phyloP scores from a whole-genome alignment of 441 rosid species.

The Rhodomyrtus psidioides region DNA sequence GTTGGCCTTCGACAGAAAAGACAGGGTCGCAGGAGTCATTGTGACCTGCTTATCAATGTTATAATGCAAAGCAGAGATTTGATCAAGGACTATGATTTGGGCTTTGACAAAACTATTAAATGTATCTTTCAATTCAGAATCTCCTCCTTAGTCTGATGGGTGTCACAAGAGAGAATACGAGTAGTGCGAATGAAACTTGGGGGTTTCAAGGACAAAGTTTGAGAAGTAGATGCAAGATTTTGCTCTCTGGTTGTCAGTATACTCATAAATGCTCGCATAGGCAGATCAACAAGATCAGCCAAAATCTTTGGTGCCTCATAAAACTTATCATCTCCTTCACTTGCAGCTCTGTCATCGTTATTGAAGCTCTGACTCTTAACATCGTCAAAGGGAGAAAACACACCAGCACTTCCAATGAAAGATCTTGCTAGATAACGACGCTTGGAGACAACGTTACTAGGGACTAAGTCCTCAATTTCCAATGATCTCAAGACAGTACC shows the following conservation, averaged over 20 bases:
- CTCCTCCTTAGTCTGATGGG: conserved; percentile 26
- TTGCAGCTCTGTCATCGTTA: conserved; percentile 25
- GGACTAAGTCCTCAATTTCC: conserved; percentile 95
- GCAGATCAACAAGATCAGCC: conserved; percentile 46
- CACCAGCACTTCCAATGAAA: conserved; percentile 53
- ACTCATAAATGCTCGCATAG: conserved; percentile 13
- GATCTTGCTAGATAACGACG: conserved; percentile 89
- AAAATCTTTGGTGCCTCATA: conserved; percentile 88
- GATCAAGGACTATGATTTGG: conserved; percentile 73
- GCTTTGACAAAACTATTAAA: conserved; percentile 96
- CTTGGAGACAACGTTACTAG: conserved; percentile 33
- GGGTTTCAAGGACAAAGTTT: conserved; percentile 35
- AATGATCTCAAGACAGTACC: conserved; percentile 86
- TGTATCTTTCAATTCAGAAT: conserved; percentile 32
- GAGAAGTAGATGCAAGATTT: conserved; percentile 12
- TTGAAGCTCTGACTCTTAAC: conserved; percentile 26
- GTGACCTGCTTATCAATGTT: conserved; percentile 76
- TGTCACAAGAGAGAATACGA: conserved; percentile 72
- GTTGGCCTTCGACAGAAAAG: conserved; percentile 98
- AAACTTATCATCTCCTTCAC: conserved; percentile 87
- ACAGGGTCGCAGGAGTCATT: conserved; percentile 78
- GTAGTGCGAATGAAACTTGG: conserved; percentile 68
- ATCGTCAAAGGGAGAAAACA: conserved; percentile 30
- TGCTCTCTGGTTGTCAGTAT: conserved; percentile 17
- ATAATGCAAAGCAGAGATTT: conserved; percentile 57